Percentiles rank a stretch among this genome's conserved stretches.
phyloP scores from a whole-genome alignment of 1,139 yeast species.

The Diutina pseudorugosa region DNA sequence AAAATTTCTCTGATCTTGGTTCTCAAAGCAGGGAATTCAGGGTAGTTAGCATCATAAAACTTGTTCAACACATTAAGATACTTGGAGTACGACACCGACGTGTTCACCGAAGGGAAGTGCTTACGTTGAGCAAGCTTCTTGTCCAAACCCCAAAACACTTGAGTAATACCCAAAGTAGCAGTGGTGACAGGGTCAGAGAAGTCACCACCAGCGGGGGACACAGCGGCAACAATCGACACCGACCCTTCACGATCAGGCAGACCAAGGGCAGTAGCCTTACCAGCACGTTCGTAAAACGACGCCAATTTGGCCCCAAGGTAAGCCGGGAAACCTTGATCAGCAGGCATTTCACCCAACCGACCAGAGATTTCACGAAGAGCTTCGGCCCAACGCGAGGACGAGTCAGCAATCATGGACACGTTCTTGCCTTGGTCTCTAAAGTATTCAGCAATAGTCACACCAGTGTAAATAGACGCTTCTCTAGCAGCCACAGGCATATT shows the following conservation, averaged over 20 bases:
- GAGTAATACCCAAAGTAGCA: slow-evolving; percentile 95
- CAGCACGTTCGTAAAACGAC: slow-evolving; percentile 98
- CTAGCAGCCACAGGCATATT: slow-evolving; percentile 99
- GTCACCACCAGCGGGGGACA: slow-evolving; percentile 99
- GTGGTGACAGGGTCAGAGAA: slow-evolving; percentile 99
- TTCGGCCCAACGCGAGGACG: slow-evolving; percentile 99
- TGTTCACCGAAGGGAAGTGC: slow-evolving; percentile 98
- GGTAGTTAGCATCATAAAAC: slow-evolving; percentile 76
- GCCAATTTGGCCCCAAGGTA: slow-evolving; percentile 97
- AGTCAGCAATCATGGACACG: slow-evolving; percentile 98
- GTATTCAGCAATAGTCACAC: slow-evolving; percentile 96
- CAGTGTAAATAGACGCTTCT: slow-evolving; percentile 98
- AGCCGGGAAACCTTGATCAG: slow-evolving; percentile 99
- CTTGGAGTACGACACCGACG: slow-evolving; percentile 91
- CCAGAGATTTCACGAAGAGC: slow-evolving; percentile 99
- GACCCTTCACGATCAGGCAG: slow-evolving; percentile 95
- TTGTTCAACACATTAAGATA: slow-evolving; percentile 79
- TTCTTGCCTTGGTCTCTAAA: slow-evolving; percentile 99
- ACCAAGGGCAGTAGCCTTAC: slow-evolving; percentile 91
- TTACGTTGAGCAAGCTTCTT: slow-evolving; percentile 98
- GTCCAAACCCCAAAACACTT: slow-evolving; percentile 99
- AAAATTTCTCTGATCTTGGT: slow-evolving; percentile 86
- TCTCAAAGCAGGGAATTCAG: slow-evolving; percentile 86
- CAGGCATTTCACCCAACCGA: slow-evolving; percentile 99
- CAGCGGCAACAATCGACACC: slow-evolving; percentile 98